Conservation (phyloP, 257 asterid genomes). For the Orobanche coerulescens region DNA sequence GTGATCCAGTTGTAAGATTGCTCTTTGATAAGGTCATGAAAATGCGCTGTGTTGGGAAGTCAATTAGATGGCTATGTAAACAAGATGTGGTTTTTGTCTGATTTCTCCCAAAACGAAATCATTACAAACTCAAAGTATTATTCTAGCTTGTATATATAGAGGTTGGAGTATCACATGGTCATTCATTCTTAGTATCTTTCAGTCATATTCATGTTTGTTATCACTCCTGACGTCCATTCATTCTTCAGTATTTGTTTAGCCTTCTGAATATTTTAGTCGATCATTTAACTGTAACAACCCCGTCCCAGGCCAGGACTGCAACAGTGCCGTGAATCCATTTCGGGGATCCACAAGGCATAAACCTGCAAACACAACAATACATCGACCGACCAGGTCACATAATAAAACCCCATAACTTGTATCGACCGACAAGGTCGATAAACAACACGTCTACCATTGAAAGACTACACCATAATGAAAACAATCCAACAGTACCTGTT, state of each 20-base stretch:
- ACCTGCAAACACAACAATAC: too few species aligned
- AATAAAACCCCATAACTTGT: too few species aligned
- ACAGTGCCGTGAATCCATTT: too few species aligned
- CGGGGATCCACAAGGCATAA: too few species aligned
- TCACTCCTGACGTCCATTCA: not conserved
- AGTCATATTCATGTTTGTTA: not conserved
- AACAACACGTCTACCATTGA: too few species aligned
- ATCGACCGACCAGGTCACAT: too few species aligned
- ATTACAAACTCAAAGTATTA: not conserved
- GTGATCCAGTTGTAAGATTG: conserved; percentile 1
- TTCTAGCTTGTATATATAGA: not conserved
- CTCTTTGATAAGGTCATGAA: not conserved
- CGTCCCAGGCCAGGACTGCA: too few species aligned
- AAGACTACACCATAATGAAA: too few species aligned
- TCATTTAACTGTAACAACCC: not conserved
- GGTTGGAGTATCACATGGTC: conserved; percentile 1
- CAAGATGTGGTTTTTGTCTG: not conserved
- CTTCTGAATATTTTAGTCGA: not conserved
- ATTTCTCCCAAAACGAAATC: not conserved
- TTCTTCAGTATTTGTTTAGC: not conserved
- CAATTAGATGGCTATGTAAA: not conserved
- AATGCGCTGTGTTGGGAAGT: not conserved
- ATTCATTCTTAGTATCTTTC: not conserved
- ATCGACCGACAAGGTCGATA: too few species aligned
- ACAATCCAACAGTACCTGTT: too few species aligned